Evolutionary conservation across 2,329 filamentous ascomycete genomes (phyloP), one percentile per base, ranked within the genome.

Genomic region (Raffaelea arxii): DNA sequence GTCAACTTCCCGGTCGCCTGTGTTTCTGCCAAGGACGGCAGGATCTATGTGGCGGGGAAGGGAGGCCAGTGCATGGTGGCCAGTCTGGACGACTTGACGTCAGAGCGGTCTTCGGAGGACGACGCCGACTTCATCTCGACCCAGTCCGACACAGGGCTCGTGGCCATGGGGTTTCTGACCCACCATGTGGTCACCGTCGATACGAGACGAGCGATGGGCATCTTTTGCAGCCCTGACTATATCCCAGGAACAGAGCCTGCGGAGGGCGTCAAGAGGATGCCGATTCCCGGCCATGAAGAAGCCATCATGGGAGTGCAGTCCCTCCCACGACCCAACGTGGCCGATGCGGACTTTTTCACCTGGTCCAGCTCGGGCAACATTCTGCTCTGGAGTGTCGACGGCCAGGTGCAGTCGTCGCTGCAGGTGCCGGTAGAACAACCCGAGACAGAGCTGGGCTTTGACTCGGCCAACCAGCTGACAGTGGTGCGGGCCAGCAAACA

Each of bases 301-400:
- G 65, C 79, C 1, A 76, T 84, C n/a, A 63, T 89, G 37, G 92
- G 92, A 14, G 81, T 96, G 1, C 76, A 81, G 44, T 63, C 80
- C 1, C 65, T 96, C 4, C 62, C 72, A 3, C 68, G 68, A 21
- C 72, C 78, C 0, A 85, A 86, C 49, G 61, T 69, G 4, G 65
- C 78, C 22, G 71, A 76, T 21, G 82, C 87, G 1, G 76, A 82
- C 9, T 96, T 97, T 58, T 82, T 90, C 53, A 96, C 90, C 0
- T 98, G 90, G 86, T 90, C 91, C 2, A 78, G 77, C 21, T 81
- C 82, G 44, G 92, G 92, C 5, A 80, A 77, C 16, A 75, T 97
- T 43, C 77, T 86, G 22, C 84, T 94, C 55, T 98, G 92, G 92
- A 77, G 81, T 55, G 62, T 80, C 14, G 74, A 86, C 42, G 92